phyloP scores from a whole-genome alignment of 169 alveolate species.

The Amoebophrya sp. region DNA sequence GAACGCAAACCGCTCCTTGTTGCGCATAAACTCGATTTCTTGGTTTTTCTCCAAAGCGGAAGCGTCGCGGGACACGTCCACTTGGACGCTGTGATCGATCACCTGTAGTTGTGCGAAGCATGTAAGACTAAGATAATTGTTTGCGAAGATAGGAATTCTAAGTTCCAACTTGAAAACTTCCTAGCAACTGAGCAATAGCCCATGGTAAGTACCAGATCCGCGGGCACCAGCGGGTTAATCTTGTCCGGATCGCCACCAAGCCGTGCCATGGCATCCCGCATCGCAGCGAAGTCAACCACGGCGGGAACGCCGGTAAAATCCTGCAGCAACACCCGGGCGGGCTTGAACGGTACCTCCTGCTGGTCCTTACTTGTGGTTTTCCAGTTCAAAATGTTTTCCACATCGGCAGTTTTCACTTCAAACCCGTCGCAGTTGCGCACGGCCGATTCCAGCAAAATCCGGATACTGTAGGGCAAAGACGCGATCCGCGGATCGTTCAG shows the following conservation, averaged over 20 bases:
- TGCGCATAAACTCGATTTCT: conserved; percentile 79
- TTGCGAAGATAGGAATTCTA: too few relatives aligned
- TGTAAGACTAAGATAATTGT: too few relatives aligned
- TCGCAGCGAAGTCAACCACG: conserved; percentile 92
- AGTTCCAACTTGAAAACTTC: too few relatives aligned
- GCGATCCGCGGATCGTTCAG: neutral
- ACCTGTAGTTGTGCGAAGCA: too few relatives aligned
- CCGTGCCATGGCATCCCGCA: conserved; percentile 89
- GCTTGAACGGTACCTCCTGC: conserved; percentile 90
- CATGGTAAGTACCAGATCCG: conserved; percentile 90
- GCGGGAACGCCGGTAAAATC: conserved; percentile 89
- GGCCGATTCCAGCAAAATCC: conserved; percentile 89
- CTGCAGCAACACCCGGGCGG: conserved; percentile 76
- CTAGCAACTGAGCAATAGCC: too few relatives aligned
- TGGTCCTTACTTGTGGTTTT: conserved; percentile 52
- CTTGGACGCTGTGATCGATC: conserved; percentile 85
- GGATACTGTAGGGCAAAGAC: conserved; percentile 82
- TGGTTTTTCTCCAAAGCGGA: conserved; percentile 71
- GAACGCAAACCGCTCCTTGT: conserved; percentile 87
- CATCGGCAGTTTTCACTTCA: conserved; percentile 73
- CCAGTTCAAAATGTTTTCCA: conserved; percentile 89
- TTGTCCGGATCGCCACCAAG: conserved; percentile 81
- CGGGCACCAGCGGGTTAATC: conserved; percentile 91
- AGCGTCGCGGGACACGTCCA: conserved; percentile 30
- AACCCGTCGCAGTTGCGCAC: conserved; percentile 89